Conservation (phyloP, 2,329 filamentous ascomycete species). For the Pseudofabraea citricarpa region DNA sequence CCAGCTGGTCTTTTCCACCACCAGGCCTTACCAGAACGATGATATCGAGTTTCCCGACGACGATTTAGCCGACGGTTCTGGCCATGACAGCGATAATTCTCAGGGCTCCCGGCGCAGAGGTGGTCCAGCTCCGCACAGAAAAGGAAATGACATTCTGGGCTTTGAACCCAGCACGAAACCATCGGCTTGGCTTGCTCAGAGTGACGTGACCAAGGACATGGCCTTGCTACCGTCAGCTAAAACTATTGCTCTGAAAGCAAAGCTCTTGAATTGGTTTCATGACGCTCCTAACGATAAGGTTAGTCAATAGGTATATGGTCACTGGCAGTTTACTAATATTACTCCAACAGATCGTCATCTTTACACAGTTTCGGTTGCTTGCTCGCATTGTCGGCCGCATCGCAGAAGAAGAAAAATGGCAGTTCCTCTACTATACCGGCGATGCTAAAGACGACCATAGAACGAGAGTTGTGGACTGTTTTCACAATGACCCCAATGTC, state of each 20-base stretch:
- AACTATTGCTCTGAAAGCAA: conserved; percentile 28
- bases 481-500: conserved; percentile 33
- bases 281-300: conserved; percentile 44
- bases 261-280: conserved; percentile 33
- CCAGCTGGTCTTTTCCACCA: conserved; percentile 9
- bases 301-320: neutral
- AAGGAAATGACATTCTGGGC: conserved; percentile 18
- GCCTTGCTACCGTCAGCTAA: conserved; percentile 34
- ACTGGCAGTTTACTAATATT: neutral
- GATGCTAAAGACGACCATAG: conserved; percentile 39
- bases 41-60: conserved; percentile 8
- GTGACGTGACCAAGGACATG: conserved; percentile 18
- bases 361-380: conserved; percentile 53
- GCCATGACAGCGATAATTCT: neutral
- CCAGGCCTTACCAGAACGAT: conserved; percentile 4
- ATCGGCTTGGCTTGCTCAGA: conserved; percentile 18
- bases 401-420: conserved; percentile 45
- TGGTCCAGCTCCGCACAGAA: conserved; percentile 8
- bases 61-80: neutral
- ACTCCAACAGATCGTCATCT: conserved; percentile 45
- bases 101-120: neutral
- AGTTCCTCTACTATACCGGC: conserved; percentile 36
- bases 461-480: conserved; percentile 39
- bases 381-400: conserved; percentile 44
- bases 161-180: conserved; percentile 20